These are phyloP conservation scores for Quercus cerris DNA, from an alignment of 306 rosid species.

Conservation along the genomic window DNA sequence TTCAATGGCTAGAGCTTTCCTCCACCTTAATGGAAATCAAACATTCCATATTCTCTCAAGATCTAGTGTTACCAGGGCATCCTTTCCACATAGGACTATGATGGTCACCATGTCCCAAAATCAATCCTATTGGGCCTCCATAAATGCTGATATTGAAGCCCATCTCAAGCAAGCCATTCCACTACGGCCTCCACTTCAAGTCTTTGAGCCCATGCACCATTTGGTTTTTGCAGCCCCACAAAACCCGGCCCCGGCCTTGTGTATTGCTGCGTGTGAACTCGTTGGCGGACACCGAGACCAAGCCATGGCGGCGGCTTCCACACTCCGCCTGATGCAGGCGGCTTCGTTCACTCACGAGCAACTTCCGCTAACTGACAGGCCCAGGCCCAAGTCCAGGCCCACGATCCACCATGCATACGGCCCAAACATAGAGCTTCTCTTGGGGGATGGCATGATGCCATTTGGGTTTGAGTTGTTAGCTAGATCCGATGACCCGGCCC, in stretches of 20 bases:
- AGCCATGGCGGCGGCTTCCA: conserved; percentile 69
- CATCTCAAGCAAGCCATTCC: conserved; percentile 51
- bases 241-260: conserved; percentile 54
- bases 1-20: conserved; percentile 31
- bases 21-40: conserved; percentile 3
- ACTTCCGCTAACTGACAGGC: conserved; percentile 31
- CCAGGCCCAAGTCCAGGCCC: conserved; percentile 14
- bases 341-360: conserved; percentile 42
- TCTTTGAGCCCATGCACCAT: conserved; percentile 63
- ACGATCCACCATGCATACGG: not conserved
- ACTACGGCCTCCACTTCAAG: conserved; percentile 45
- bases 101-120: conserved; percentile 12
- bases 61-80: conserved; percentile 14
- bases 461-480: conserved; percentile 53
- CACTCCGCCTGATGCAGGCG: conserved; percentile 40
- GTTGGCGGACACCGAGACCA: conserved; percentile 45
- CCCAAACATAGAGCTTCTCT: conserved; percentile 47
- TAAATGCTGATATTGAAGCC: conserved; percentile 49
- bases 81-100: conserved; percentile 4
- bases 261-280: conserved; percentile 68
- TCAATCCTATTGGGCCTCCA: conserved; percentile 36
- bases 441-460: conserved; percentile 47
- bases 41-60: conserved; percentile 4
- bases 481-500: conserved; percentile 25
- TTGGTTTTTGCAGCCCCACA: conserved; percentile 38